Percentiles rank a stretch among this genome's conserved stretches.
phyloP scores from a whole-genome alignment of 2,329 filamentous ascomycete species.

The Colletotrichum paranaense region DNA sequence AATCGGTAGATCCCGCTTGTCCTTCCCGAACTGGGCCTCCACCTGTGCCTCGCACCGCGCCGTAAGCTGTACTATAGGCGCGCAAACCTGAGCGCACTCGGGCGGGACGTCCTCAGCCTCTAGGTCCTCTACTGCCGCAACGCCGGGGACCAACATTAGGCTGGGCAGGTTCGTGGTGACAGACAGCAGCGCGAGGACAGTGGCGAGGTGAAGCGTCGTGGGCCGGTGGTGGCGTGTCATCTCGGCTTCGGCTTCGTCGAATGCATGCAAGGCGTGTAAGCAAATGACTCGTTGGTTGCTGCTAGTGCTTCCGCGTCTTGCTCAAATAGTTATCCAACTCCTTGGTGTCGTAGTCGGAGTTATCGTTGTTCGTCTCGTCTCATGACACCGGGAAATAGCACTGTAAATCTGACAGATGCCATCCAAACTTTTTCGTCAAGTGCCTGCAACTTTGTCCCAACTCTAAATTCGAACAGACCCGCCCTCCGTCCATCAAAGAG shows the following conservation, averaged over 20 bases:
- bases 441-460: not conserved
- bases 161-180: not conserved
- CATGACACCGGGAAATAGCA: not conserved
- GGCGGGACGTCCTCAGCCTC: slow-evolving; percentile 29
- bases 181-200: slow-evolving; percentile 9
- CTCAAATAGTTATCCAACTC: not conserved
- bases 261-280: not conserved
- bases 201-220: not conserved
- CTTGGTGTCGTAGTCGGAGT: not conserved
- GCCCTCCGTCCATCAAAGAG: too few species aligned
- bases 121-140: slow-evolving; percentile 17
- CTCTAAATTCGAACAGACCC: not conserved
- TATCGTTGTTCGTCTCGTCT: not conserved
- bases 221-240: slow-evolving; percentile 14
- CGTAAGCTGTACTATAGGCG: slow-evolving; percentile 24
- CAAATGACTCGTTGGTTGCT: not conserved
- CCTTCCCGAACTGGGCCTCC: slow-evolving; percentile 1
- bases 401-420: not conserved
- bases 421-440: not conserved
- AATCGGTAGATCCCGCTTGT: not conserved
- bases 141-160: not conserved
- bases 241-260: not conserved
- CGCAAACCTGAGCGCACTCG: slow-evolving; percentile 12
- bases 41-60: slow-evolving; percentile 18
- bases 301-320: not conserved